Base-by-base conservation (phyloP, 176 grass and related monocot species). In the Cenchrus americanus region DNA sequence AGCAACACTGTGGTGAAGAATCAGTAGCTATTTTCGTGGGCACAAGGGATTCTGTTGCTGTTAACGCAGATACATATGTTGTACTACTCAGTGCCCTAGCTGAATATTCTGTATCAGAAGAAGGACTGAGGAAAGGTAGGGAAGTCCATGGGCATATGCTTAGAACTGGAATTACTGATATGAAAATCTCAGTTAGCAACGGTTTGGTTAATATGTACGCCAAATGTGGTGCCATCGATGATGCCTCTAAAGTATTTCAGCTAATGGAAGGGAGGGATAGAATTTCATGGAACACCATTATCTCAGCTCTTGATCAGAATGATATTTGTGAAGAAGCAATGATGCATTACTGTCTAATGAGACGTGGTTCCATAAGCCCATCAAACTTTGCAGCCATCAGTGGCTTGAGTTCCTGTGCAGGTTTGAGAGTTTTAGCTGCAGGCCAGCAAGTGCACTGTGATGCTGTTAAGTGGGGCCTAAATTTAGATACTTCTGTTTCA, bases 241-340 rank as follows among this genome's bases (percentile, higher is more conserved):
- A 72, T 65, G 86, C 88, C 15, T 87, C 64, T 85, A 81, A 51
- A 73, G 82, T 93, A 77, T 96, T 96, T 78, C 55, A 87, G 61
- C 78, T 77, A 13, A 84, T 93, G 84, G 27, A 53, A 64, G 32
- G 64, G 55, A 93, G 80, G 68, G 89, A 96, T 78, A 92, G 46
- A 57, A 74, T 96, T 85, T 93, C 94, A 71, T 96, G 94, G 94
- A 96, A 91, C 80, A 93, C 88, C 15, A 75, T 96, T 82, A 96
- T 96, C 52, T 75, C 91, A n/a, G 88, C 82, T 83, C 65, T 96
- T 84, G 84, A 96, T 91, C 91, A 91, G 71, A 96, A 87, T 71
- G 77, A 78, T 47, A 63, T 87, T 44, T 93, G 62, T 81, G 83
- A 91, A 77, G 70, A 87, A 80, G 83, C 94, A 60, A 69, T 93